These are phyloP conservation scores for Beauveria bassiana DNA, from an alignment of 2,329 filamentous ascomycete species.

Conservation along the genomic window DNA sequence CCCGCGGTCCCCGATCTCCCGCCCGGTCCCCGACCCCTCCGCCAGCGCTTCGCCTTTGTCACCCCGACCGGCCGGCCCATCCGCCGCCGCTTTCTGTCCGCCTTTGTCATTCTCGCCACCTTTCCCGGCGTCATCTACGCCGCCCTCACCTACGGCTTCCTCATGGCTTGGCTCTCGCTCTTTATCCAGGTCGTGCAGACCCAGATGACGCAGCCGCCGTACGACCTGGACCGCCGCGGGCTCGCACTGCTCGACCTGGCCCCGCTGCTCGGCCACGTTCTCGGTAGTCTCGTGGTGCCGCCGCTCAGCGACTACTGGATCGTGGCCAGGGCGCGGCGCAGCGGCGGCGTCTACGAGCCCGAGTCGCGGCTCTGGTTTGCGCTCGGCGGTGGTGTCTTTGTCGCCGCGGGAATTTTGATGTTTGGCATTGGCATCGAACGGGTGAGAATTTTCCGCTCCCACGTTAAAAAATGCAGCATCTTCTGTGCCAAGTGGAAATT, in stretches of 20 bases:
- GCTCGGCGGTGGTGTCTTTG: background rate
- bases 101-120: background rate
- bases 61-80: background rate
- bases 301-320: conserved; percentile 5
- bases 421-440: background rate
- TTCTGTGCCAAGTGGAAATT: background rate
- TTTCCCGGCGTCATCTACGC: conserved; percentile 6
- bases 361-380: conserved; percentile 6
- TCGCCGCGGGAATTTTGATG: background rate
- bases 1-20: background rate
- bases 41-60: background rate
- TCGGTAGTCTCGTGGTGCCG: background rate
- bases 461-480: background rate
- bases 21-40: background rate
- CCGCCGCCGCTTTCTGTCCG: background rate
- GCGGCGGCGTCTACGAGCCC: conserved; percentile 2
- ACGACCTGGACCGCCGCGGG: background rate
- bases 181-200: background rate
- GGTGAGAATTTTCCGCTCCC: background rate
- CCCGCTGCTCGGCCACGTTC: background rate
- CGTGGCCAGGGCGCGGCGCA: background rate
- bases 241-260: background rate
- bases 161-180: background rate
- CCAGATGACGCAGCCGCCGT: background rate
- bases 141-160: conserved; percentile 2